Base-by-base conservation (phyloP, 257 asterid species). In the Verbascum thapsus region DNA sequence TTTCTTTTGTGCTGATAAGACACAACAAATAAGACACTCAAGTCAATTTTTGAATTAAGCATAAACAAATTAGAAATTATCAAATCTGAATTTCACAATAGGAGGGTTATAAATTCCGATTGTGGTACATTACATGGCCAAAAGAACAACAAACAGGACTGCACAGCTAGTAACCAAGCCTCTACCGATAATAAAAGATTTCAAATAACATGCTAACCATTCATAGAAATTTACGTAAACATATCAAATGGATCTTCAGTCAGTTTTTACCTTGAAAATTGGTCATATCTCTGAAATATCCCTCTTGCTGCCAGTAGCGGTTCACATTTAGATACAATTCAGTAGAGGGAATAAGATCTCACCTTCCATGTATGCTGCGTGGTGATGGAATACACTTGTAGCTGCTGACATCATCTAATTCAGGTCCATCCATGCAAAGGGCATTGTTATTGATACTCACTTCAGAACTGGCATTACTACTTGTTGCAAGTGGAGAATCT, bases 391-490 rank as follows among this genome's bases (percentile, higher is more conserved):
- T 75, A 54, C 81, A 80, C 83, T 81, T 88, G 58, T 75, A 81
- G 16, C 95, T 85, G 84, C 82, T 81, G 58, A 79, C 97, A 74
- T 87, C 96, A 20, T 85, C 85, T 40, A 78, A 66, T 64, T 85
- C 95, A 6, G 67, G 76, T 32, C 80, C 95, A 54, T 83, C 92
- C 45, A 74, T 47, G 65, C 83, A 80, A 51, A 82, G 74, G 18
- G 80, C 83, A 57, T 83, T 83, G 71, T 88, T 81, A 60, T 78
- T 85, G 54, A 85, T 87, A 74, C 99, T 89, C 78, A 92, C 70
- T 42, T 92, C 99, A 11, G 99, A 92, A 70, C 99, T 92, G 59
- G 88, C 94, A 74, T 86, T 88, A 71, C 99, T 92, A 76, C 99
- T 92, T 0, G 98, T 89, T 12, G 96, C 95, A 17, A 87, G 94